Conservation (phyloP, 805 yeast species). For the Kodamaea nitidulidarum region DNA sequence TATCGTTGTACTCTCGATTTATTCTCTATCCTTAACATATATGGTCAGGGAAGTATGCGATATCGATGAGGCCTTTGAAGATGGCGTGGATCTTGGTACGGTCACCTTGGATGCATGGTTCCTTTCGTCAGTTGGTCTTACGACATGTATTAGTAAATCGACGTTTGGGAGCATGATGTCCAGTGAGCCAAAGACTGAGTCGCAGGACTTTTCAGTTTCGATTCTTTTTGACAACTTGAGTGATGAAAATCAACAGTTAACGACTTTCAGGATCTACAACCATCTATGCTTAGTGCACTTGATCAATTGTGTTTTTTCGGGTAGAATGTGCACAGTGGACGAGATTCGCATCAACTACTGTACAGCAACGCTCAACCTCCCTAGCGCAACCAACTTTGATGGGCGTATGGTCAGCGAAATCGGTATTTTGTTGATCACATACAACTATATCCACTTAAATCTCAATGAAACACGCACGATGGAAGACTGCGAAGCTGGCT, state of each 20-base stretch:
- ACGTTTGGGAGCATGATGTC: conserved; percentile 37
- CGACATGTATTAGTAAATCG: conserved; percentile 55
- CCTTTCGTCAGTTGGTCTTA: conserved; percentile 60
- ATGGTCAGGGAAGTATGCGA: conserved; percentile 16
- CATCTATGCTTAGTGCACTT: conserved; percentile 66
- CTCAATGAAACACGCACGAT: conserved; percentile 2
- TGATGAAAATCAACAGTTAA: conserved; percentile 48
- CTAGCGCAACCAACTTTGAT: conserved; percentile 70
- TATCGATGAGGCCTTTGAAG: conserved; percentile 9
- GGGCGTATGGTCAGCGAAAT: conserved; percentile 81
- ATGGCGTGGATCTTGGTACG: conserved; percentile 8
- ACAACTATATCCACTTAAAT: conserved; percentile 49
- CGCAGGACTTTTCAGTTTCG: conserved; percentile 10
- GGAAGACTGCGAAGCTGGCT: conserved; percentile 11
- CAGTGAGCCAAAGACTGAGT: background rate
- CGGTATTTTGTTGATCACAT: conserved; percentile 53
- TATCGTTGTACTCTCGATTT: conserved; percentile 59
- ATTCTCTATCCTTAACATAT: conserved; percentile 58
- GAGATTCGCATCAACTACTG: conserved; percentile 57
- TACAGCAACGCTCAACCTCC: conserved; percentile 50
- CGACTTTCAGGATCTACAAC: conserved; percentile 65
- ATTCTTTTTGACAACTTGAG: conserved; percentile 30
- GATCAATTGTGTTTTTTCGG: conserved; percentile 61
- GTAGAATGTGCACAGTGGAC: conserved; percentile 61
- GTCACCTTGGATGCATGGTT: conserved; percentile 67